Evolutionary conservation across 2,329 filamentous ascomycete genomes (phyloP).

Genomic region (Pezicula radicicola): DNA sequence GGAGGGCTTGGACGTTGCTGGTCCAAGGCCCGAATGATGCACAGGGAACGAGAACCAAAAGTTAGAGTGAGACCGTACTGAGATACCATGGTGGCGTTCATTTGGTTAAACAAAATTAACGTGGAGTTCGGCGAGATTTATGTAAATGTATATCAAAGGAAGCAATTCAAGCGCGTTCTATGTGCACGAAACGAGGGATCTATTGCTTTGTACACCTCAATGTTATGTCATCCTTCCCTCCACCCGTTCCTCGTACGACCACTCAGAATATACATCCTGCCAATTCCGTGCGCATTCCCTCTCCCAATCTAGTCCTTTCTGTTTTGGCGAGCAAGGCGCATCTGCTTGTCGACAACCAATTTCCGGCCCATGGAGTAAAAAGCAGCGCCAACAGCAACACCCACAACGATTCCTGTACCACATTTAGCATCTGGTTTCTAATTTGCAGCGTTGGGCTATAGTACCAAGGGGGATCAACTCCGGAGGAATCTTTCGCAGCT

Average conservation of each 20-base stretch:
- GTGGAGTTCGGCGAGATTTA: too few relatives aligned
- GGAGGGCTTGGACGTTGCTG: constrained; percentile 89
- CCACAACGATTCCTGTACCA: constrained; percentile 70
- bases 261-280: too few relatives aligned
- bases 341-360: constrained; percentile 84
- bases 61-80: too few relatives aligned
- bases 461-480: constrained; percentile 94
- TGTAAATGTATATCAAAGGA: too few relatives aligned
- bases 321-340: constrained; percentile 76
- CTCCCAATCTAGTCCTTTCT: constrained; percentile 25
- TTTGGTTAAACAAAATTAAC: too few relatives aligned
- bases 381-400: constrained; percentile 78
- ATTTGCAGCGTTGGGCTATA: constrained; percentile 26
- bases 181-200: too few relatives aligned
- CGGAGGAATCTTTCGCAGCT: constrained; percentile 83
- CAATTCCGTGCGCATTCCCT: constrained; percentile 6
- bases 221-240: background rate
- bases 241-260: background rate
- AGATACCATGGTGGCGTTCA: constrained; percentile 13
- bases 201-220: constrained; percentile 3
- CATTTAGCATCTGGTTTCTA: constrained; percentile 20
- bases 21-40: constrained; percentile 72
- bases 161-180: too few relatives aligned
- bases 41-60: too few relatives aligned
- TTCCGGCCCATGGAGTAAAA: constrained; percentile 80